Percentiles rank a stretch among this genome's conserved stretches.
Conservation (phyloP, 805 yeast genomes). For the Jamesozyma rosinii region DNA sequence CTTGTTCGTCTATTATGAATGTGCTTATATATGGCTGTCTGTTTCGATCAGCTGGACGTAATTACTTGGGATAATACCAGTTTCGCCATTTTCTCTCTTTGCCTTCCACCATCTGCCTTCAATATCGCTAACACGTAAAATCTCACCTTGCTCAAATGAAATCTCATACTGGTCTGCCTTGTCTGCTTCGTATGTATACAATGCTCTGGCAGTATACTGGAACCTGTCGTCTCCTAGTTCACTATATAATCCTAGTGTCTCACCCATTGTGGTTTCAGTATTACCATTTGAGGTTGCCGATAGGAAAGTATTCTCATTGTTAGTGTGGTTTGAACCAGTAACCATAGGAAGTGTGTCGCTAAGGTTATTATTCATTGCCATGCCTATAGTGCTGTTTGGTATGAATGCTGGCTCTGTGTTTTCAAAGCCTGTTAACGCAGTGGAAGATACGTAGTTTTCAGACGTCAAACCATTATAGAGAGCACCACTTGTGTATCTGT, state of each 20-base stretch:
- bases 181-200: slow-evolving; percentile 80
- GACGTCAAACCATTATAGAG: slow-evolving; percentile 10
- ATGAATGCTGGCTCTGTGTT: slow-evolving; percentile 32
- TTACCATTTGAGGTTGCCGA: slow-evolving; percentile 25
- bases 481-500: slow-evolving; percentile 1
- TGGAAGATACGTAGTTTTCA: slow-evolving; percentile 37
- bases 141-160: slow-evolving; percentile 81
- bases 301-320: slow-evolving; percentile 18
- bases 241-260: slow-evolving; percentile 30
- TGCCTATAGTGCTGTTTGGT: slow-evolving; percentile 1
- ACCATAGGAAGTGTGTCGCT: neutral
- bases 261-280: slow-evolving; percentile 30
- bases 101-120: slow-evolving; percentile 99
- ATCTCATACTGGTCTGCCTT: slow-evolving; percentile 90
- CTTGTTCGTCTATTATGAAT: slow-evolving; percentile 1
- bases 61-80: slow-evolving; percentile 94
- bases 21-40: slow-evolving; percentile 8
- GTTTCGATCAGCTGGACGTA: slow-evolving; percentile 64
- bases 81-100: slow-evolving; percentile 76
- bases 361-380: neutral
- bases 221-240: slow-evolving; percentile 37
- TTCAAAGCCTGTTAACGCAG: slow-evolving; percentile 54
- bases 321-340: neutral
- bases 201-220: slow-evolving; percentile 78
- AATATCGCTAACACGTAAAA: slow-evolving; percentile 84